Evolutionary conservation across 805 yeast genomes (phyloP).

Genomic region (Pichia membranifaciens): DNA sequence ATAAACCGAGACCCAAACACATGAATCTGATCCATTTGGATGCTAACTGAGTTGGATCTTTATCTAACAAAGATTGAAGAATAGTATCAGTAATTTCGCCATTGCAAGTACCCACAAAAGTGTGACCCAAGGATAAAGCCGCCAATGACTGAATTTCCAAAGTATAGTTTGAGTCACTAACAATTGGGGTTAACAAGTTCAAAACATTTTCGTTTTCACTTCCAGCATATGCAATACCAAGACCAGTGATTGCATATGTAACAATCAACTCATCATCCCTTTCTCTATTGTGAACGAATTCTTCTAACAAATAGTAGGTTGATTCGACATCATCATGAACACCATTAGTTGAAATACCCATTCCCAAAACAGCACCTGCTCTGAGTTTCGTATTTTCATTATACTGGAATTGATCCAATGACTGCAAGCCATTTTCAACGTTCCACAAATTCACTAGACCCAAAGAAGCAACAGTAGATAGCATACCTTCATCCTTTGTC

Average conservation of each 20-base stretch:
- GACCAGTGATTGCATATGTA: conserved; percentile 80
- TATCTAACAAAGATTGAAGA: conserved; percentile 82
- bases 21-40: conserved; percentile 86
- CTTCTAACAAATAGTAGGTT: conserved; percentile 78
- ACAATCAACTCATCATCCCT: conserved; percentile 61
- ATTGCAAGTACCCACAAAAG: conserved; percentile 91
- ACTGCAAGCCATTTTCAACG: conserved; percentile 80
- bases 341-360: conserved; percentile 86
- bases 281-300: conserved; percentile 40
- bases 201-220: conserved; percentile 80
- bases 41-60: conserved; percentile 69
- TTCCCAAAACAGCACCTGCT: conserved; percentile 95
- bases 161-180: conserved; percentile 67
- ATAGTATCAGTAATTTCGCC: conserved; percentile 93
- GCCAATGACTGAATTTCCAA: conserved; percentile 81
- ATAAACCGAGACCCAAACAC: conserved; percentile 85
- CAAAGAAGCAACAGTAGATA: conserved; percentile 83
- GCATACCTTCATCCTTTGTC: conserved; percentile 88
- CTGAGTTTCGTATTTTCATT: conserved; percentile 80
- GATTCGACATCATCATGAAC: conserved; percentile 96
- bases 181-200: conserved; percentile 71
- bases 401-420: conserved; percentile 80
- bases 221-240: conserved; percentile 94
- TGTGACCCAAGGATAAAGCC: conserved; percentile 87
- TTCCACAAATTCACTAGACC: conserved; percentile 94